Evolutionary conservation across 2,329 filamentous ascomycete genomes (phyloP).

Genomic region (Fonsecaea nubica): DNA sequence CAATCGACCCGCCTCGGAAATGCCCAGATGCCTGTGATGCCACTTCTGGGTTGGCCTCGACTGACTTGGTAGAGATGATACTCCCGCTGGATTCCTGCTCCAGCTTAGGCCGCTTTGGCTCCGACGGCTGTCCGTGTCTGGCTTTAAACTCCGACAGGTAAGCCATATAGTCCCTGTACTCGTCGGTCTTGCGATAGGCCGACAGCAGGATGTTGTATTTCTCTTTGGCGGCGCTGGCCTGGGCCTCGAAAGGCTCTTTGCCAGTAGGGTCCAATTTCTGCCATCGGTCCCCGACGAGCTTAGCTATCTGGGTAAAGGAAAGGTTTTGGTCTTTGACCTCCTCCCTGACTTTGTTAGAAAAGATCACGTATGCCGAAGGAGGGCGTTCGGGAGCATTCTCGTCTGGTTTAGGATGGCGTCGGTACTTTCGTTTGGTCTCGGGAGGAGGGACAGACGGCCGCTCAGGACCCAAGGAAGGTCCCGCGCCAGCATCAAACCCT

Average conservation of each 20-base stretch:
- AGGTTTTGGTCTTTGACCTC: slow-evolving; percentile 76
- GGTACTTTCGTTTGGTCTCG: slow-evolving; percentile 42
- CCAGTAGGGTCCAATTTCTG: slow-evolving; percentile 71
- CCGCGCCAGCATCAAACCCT: slow-evolving; percentile 46
- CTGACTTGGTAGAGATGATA: slow-evolving; percentile 37
- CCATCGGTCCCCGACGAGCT: slow-evolving; percentile 82
- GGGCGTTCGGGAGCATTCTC: slow-evolving; percentile 80
- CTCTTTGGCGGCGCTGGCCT: slow-evolving; percentile 76
- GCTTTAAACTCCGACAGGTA: slow-evolving; percentile 81
- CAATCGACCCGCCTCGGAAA: slow-evolving; percentile 35
- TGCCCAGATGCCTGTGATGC: slow-evolving; percentile 26
- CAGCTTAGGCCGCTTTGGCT: slow-evolving; percentile 54
- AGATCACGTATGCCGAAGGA: slow-evolving; percentile 82
- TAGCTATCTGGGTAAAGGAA: slow-evolving; percentile 83
- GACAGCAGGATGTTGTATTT: slow-evolving; percentile 74
- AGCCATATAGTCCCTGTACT: slow-evolving; percentile 71
- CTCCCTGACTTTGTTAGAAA: slow-evolving; percentile 79
- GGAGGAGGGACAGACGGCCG: slow-evolving; percentile 21
- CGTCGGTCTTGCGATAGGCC: slow-evolving; percentile 77
- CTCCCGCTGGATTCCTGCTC: slow-evolving; percentile 47
- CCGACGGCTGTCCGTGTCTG: slow-evolving; percentile 60
- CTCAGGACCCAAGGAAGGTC: slow-evolving; percentile 20
- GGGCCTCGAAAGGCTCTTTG: slow-evolving; percentile 74
- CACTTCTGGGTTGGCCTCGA: slow-evolving; percentile 28
- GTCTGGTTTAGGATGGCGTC: slow-evolving; percentile 64